Evolutionary conservation across 805 yeast species (phyloP).

Genomic region (Zygotorulaspora danielsina): DNA sequence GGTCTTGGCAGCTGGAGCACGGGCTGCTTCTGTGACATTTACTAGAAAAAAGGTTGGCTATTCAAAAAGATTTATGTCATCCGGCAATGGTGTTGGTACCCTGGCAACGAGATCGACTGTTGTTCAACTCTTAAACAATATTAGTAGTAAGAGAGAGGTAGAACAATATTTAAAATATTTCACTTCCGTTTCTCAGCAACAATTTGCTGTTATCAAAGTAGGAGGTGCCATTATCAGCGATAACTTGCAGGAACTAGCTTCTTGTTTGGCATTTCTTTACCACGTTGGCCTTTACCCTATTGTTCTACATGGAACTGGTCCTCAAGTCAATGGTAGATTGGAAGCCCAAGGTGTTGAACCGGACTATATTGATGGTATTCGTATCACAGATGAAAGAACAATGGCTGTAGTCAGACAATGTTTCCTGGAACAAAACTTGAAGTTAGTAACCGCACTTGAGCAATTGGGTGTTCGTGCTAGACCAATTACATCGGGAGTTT

Average conservation of each 20-base stretch:
- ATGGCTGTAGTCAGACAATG: constrained; percentile 96
- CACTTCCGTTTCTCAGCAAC: constrained; percentile 93
- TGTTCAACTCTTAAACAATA: constrained; percentile 88
- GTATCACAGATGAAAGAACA: constrained; percentile 90
- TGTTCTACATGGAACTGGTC: constrained; percentile 97
- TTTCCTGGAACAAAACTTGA: constrained; percentile 91
- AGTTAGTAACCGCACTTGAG: constrained; percentile 92
- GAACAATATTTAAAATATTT: constrained; percentile 96
- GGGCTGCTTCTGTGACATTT: constrained; percentile 14
- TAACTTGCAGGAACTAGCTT: constrained; percentile 86
- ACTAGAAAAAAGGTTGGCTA: constrained; percentile 27
- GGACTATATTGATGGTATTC: constrained; percentile 90
- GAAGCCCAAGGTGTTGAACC: constrained; percentile 96
- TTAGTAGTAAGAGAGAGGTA: constrained; percentile 96
- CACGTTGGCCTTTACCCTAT: constrained; percentile 97
- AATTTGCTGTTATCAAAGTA: constrained; percentile 96
- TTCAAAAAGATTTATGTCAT: constrained; percentile 26
- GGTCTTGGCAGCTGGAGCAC: constrained; percentile 6
- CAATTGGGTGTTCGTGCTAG: constrained; percentile 96
- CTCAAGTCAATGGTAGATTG: constrained; percentile 90
- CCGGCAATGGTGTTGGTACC: constrained; percentile 29
- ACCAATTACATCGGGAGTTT: constrained; percentile 97
- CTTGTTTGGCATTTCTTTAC: constrained; percentile 90
- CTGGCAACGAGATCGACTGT: constrained; percentile 82
- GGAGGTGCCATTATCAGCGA: constrained; percentile 99